Evolutionary conservation across 345 rosid genomes (phyloP).

Genomic region (Anastatica hierochuntica): DNA sequence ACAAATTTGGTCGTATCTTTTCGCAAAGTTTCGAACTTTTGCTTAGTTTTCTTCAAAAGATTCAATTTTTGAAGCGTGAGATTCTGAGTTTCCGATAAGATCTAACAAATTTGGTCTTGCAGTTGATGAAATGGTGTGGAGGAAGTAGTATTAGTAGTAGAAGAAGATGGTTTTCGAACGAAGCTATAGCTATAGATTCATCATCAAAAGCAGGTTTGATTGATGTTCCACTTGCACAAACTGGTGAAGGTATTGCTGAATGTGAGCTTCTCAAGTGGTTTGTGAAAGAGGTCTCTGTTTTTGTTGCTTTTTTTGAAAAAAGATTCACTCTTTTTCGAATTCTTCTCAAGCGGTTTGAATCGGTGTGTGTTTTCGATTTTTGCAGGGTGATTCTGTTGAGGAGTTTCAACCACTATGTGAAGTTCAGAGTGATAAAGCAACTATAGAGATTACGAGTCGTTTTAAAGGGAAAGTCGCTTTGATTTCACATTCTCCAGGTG

Average conservation of each 20-base stretch:
- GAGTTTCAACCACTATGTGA: constrained; percentile 95
- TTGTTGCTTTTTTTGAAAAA: background rate
- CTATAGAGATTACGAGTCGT: constrained; percentile 91
- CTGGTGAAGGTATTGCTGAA: constrained; percentile 98
- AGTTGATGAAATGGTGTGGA: constrained; percentile 20
- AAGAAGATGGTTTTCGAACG: constrained; percentile 40
- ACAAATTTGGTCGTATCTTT: too few species aligned
- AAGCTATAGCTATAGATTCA: constrained; percentile 39
- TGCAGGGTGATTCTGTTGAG: constrained; percentile 74
- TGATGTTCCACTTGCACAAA: constrained; percentile 88
- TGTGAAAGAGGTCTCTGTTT: constrained; percentile 75
- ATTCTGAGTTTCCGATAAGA: too few species aligned
- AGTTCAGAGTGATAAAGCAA: constrained; percentile 98
- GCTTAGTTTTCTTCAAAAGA: background rate
- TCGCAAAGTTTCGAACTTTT: too few species aligned
- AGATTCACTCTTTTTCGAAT: background rate
- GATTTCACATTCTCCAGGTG: constrained; percentile 56
- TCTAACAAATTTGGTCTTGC: background rate
- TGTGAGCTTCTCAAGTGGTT: constrained; percentile 93
- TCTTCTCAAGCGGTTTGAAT: background rate
- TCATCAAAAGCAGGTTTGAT: constrained; percentile 31
- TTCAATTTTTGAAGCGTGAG: too few species aligned
- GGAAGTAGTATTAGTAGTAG: too few species aligned
- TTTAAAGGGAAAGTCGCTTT: constrained; percentile 67
- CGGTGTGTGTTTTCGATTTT: background rate